Evolutionary conservation across 345 rosid genomes (phyloP).

Genomic region (Schrenkiella parvula): DNA sequence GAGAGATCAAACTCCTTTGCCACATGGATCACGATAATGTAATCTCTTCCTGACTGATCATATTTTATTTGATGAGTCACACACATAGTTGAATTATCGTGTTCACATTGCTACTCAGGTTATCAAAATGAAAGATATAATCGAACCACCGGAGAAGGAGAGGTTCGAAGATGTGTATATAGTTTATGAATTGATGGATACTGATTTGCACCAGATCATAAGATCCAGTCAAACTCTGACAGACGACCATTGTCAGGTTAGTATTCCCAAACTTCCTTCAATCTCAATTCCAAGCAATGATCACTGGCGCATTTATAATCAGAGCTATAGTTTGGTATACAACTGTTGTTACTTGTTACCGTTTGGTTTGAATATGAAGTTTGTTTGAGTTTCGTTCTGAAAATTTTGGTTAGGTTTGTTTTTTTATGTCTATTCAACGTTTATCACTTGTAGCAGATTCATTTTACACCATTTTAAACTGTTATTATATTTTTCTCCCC

Average conservation of each 20-base stretch:
- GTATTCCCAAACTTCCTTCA: background rate
- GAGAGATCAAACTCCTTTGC: conserved; percentile 89
- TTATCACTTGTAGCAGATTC: background rate
- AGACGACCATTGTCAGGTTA: conserved; percentile 88
- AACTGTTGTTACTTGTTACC: no score
- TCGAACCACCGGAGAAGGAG: conserved; percentile 61
- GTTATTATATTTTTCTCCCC: background rate
- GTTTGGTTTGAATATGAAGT: background rate
- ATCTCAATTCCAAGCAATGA: background rate
- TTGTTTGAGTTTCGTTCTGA: background rate
- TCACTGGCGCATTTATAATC: background rate
- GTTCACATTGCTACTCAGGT: conserved; percentile 40
- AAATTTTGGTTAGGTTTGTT: background rate
- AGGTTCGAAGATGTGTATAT: conserved; percentile 84
- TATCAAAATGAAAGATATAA: conserved; percentile 81
- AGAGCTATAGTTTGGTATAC: background rate
- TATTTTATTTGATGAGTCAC: background rate
- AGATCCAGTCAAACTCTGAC: conserved; percentile 73
- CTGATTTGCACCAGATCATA: conserved; percentile 86
- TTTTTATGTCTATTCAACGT: background rate
- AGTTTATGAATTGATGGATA: conserved; percentile 86
- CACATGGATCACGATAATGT: conserved; percentile 96
- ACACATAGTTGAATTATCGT: background rate
- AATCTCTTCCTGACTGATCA: background rate
- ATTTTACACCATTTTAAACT: background rate